Evolutionary conservation across 108 stramenopile species (phyloP), one percentile per base, ranked within the genome.

Genomic region (Pseudonitzschia delicatissima): DNA sequence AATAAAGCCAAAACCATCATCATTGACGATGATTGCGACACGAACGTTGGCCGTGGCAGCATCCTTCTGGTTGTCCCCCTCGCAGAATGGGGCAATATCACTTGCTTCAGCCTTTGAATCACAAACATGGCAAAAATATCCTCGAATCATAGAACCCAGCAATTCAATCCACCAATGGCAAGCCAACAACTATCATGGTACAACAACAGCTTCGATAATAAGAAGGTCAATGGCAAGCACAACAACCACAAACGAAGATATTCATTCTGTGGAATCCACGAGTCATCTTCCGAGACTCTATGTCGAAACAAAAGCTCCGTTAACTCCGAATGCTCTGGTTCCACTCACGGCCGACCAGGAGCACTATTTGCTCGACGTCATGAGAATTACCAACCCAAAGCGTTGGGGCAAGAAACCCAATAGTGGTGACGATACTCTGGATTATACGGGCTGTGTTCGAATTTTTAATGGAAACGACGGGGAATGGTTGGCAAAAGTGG

Each of bases 401-500:
- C 69, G 71, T 52, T 76, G 74, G 74, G 53, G 53, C 28, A n/a
- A 23, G 21, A 15, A 20, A 20, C 28, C 5, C 7, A 33, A 55
- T 11, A 55, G 31, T 62, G 62, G 25, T 7, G 57, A 31, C 5
- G 53, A 55, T 15, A 4, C 29, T 27, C 51, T 52, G 5, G 44
- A 62, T 29, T 65, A 60, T 35, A 63, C 71, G 26, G 67, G 76
- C 26, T 66, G 58, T 55, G 69, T 90, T 5, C 53, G 92, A 52
- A 71, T 90, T 45, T 93, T 90, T 71, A 81, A 93, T 78, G 88
- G 87, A 33, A 7, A 44, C 18, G 63, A 80, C 73, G 87, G 87
- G 6, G 92, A 93, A 79, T 93, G 92, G 92, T 62, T 93, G 28
- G 88, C 84, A 12, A 67, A 71, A 63, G 69, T 87, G 3, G 55